These are phyloP conservation scores for Paramecium caudatum DNA, from an alignment of 73 alveolate species.

Conservation along the genomic window DNA sequence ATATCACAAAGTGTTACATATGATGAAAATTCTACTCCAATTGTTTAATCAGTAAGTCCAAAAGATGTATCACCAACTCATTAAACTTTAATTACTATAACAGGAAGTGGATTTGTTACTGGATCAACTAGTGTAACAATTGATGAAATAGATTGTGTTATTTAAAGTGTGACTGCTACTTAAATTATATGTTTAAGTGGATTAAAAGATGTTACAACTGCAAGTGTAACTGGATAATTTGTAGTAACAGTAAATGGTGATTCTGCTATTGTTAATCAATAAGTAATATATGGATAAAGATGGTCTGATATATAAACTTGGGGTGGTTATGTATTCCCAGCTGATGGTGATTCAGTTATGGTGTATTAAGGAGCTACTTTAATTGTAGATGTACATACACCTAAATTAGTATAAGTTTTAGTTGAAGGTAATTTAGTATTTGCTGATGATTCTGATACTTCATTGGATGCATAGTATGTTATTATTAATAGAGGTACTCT, in stretches of 20 bases:
- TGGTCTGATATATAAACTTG: constrained; percentile 84
- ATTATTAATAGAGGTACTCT: constrained; percentile 82
- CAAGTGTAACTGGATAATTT: constrained; percentile 42
- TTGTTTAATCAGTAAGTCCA: background rate
- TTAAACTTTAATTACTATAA: background rate
- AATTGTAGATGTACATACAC: constrained; percentile 81
- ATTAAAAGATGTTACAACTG: constrained; percentile 71
- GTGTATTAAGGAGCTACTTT: constrained; percentile 81
- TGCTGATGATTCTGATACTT: constrained; percentile 79
- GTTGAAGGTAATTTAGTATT: constrained; percentile 83
- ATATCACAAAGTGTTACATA: constrained; percentile 11
- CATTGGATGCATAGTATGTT: constrained; percentile 86
- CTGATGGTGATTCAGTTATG: constrained; percentile 80
- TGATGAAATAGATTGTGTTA: constrained; percentile 82
- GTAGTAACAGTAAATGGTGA: constrained; percentile 70
- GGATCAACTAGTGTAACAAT: constrained; percentile 68
- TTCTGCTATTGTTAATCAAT: constrained; percentile 73
- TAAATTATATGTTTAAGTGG: constrained; percentile 79
- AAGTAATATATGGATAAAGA: constrained; percentile 74
- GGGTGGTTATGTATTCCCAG: constrained; percentile 89
- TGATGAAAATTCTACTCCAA: constrained; percentile 27
- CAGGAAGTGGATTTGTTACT: constrained; percentile 51
- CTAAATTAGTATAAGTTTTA: constrained; percentile 79
- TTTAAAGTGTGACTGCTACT: constrained; percentile 58
- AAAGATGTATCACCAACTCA: constrained; percentile 16